Base-by-base conservation (phyloP, 1,284 basidiomycete genomes). In the Puccinia hordei region DNA sequence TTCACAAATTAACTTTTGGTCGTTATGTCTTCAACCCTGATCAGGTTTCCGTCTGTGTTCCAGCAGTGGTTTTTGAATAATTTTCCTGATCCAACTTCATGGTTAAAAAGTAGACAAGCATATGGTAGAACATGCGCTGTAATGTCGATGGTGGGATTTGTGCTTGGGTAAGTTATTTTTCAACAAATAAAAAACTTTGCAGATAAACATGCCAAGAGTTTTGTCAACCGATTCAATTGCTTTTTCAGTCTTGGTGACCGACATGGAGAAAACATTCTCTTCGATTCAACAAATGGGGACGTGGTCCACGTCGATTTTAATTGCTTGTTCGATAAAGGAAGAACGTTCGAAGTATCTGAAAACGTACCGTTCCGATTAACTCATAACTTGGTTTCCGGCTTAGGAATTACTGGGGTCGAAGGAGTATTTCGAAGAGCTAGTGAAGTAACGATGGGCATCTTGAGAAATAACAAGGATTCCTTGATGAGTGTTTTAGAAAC, bases 81-180 rank as follows among this genome's bases (percentile, higher is more conserved):
- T 0, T 99, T 98, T 87, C 95, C 97, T 0, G 97, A 99, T 84
- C 96, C 97, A 0, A 91, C 92, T 0, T 92, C 93, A 0, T 99
- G 97, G 97, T 88, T 99, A 41, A 90, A 92, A 2, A 93, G 92
- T 84, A 90, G 97, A 35, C 87, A 94, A 81, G 89, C 91, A 2
- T 99, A 96, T 85, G 91, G 90, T 19, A 89, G 96, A 61, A 98
- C 97, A 0, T 89, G 92, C 0, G 97, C 97, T 0, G 97, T 99
- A 71, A 99, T 98, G 92, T 97, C 93, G 3, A 99, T 99, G 92
- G 94, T 99, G 35, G 97, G 97, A 27, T 97, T 93, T 83, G 96
- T 99, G 49, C 88, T 99, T 12, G 97, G 96, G 93, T 95, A 82
- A 82, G 90, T 85, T 10, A n/a, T n/a, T n/a, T n/a, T n/a, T n/a